Conservation (phyloP, 2,329 filamentous ascomycete species). For the Fusarium protoensiforme region DNA sequence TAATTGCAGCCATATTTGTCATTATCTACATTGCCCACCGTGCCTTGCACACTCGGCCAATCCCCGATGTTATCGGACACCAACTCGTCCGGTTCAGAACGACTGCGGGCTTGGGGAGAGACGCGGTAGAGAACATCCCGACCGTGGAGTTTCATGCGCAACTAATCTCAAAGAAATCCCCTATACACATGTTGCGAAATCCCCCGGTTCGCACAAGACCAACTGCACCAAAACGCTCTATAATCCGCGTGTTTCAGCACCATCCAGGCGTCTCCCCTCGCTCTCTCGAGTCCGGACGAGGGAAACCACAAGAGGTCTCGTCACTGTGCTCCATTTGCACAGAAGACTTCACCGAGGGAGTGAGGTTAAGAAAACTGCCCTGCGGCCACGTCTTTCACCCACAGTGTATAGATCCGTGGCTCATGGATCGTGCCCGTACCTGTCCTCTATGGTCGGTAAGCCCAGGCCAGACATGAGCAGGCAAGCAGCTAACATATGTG, state of each 20-base stretch:
- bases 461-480: accelerated
- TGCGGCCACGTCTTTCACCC: conserved; percentile 33
- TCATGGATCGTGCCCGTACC: conserved; percentile 22
- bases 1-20: neutral
- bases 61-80: neutral
- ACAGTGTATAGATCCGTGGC: conserved; percentile 33
- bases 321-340: conserved; percentile 21
- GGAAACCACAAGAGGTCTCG: accelerated
- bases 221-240: neutral
- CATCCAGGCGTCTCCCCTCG: neutral
- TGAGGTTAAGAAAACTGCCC: neutral
- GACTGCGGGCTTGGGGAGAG: neutral
- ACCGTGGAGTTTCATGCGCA: neutral
- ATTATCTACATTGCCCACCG: conserved; percentile 9
- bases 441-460: conserved; percentile 32
- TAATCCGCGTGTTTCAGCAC: neutral
- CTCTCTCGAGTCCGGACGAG: neutral
- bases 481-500: neutral
- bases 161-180: neutral
- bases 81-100: conserved; percentile 3
- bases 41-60: neutral
- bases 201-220: neutral
- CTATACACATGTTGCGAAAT: neutral
- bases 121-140: conserved; percentile 14
- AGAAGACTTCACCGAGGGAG: conserved; percentile 10